Conservation (phyloP, 495 filamentous ascomycete genomes). For the Xylaria palmicola region DNA sequence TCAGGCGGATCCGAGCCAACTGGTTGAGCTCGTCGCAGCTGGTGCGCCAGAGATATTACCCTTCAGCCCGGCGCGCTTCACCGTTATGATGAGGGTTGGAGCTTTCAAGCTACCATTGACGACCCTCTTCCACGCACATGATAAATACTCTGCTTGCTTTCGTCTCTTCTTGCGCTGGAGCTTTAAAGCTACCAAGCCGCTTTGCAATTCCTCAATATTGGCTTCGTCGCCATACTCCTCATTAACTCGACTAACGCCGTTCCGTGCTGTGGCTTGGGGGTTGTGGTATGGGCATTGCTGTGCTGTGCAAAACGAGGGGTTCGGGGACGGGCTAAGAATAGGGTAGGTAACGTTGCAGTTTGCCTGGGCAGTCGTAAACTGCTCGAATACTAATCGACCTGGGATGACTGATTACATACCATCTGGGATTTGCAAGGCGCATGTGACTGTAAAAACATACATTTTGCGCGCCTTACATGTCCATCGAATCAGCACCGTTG, state of each 20-base stretch:
- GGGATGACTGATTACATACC: slow-evolving; percentile 5
- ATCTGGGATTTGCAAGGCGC: slow-evolving; percentile 4
- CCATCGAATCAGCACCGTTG: slow-evolving; percentile 92
- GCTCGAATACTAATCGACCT: slow-evolving; percentile 9
- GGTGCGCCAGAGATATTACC: background rate
- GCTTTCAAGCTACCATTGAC: slow-evolving; percentile 54
- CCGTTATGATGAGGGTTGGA: slow-evolving; percentile 41
- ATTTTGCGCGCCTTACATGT: slow-evolving; percentile 86
- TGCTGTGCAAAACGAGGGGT: slow-evolving; percentile 17
- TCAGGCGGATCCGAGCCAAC: background rate
- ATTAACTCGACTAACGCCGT: slow-evolving; percentile 44
- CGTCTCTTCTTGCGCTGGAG: slow-evolving; percentile 43
- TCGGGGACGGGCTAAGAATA: slow-evolving; percentile 20
- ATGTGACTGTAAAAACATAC: slow-evolving; percentile 15
- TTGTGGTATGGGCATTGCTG: slow-evolving; percentile 14
- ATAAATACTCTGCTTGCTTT: slow-evolving; percentile 20
- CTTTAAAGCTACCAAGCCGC: slow-evolving; percentile 54
- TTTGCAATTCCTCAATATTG: slow-evolving; percentile 30
- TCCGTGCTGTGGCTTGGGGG: slow-evolving; percentile 18
- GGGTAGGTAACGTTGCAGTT: slow-evolving; percentile 27
- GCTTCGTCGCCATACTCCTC: slow-evolving; percentile 26
- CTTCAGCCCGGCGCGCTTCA: slow-evolving; percentile 5
- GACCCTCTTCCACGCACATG: slow-evolving; percentile 30
- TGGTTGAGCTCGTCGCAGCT: slow-evolving; percentile 3
- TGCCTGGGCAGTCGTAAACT: slow-evolving; percentile 23